Evolutionary conservation across 2,329 filamentous ascomycete species (phyloP), one percentile per base, ranked within the genome.

Genomic region (Mycocentrospora acerina): DNA sequence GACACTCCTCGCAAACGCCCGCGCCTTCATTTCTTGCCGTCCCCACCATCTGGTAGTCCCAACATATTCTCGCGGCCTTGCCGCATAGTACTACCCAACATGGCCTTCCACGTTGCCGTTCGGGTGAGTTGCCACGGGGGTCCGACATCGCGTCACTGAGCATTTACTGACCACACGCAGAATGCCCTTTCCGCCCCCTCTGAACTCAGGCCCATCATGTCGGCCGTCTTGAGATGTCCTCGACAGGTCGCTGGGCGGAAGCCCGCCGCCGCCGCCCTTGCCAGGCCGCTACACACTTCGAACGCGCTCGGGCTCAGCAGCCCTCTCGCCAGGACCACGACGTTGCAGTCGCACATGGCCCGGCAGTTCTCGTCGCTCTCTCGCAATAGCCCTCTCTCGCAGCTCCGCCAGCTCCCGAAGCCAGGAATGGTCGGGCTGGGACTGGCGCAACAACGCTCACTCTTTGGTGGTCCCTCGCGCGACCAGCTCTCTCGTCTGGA

Each of bases 401-500:
- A 59, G 13, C 40, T 63, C 11, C 62, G 58, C 18, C 52, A 58
- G 17, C 42, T 66, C 32, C 48, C 57, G n/a, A 48, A 55, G 29
- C 48, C 57, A 9, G 59, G 59, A 29, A 57, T 51, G 44, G 38
- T 70, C 27, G 68, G 68, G 18, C 55, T 73, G 40, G 63, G 59
- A 37, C 53, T 73, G 42, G 48, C 53, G 17, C 72, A 75, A 55
- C 68, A 67, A 43, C 66, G 74, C 42, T 66, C 66, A 10, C 47
- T 76, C 39, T 73, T 74, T 45, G 71, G 71, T 37, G 68, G 64
- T 32, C 66, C 69, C n/a, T 73, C 68, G 14, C 73, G 75, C 35
- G 80, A 76, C 49, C 67, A 91, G 40, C 80, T 98, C 24, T 89
- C 90, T 24, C 86, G 88, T 52, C 79, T 90, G 54, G 93, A 98